Conservation (phyloP, 2,329 filamentous ascomycete genomes). For the Ophiostoma tasmaniense region DNA sequence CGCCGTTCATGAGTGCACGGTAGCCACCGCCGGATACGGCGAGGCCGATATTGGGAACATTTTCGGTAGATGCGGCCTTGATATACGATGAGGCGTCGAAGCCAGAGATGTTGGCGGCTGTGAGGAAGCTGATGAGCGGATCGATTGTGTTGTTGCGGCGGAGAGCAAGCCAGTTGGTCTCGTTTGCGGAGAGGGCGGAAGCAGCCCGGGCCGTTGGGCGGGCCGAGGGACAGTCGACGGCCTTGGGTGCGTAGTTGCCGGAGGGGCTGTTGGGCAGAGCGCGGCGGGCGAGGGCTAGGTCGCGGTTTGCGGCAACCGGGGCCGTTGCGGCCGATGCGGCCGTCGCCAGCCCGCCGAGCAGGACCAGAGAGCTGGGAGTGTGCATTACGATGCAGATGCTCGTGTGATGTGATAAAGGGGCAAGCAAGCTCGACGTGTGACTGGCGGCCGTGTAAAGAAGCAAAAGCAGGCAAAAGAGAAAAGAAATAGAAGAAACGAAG, state of each 20-base stretch:
- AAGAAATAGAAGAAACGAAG: background rate
- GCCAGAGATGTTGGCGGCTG: conserved; percentile 61
- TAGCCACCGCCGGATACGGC: conserved; percentile 80
- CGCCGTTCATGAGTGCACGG: conserved; percentile 76
- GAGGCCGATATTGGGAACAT: conserved; percentile 56
- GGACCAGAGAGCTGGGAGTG: background rate
- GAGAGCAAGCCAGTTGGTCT: conserved; percentile 63
- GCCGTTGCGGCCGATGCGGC: conserved; percentile 3
- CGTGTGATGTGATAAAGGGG: background rate
- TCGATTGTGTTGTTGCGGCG: conserved; percentile 65
- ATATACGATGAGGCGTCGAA: conserved; percentile 74
- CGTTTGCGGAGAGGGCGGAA: conserved; percentile 53
- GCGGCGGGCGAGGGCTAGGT: conserved; percentile 18
- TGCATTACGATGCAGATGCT: background rate
- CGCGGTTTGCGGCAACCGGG: background rate
- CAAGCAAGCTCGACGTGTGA: background rate
- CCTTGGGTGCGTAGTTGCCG: conserved; percentile 62
- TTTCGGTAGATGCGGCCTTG: conserved; percentile 31
- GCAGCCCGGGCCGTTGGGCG: conserved; percentile 62
- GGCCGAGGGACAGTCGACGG: conserved; percentile 59
- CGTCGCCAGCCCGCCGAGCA: conserved; percentile 3
- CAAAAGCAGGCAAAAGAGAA: background rate
- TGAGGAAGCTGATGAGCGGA: conserved; percentile 67
- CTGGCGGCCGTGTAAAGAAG: background rate
- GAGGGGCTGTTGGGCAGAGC: conserved; percentile 32